These are phyloP conservation scores for Sporothrix pallida DNA, from an alignment of 2,329 filamentous ascomycete genomes.

Conservation along the genomic window DNA sequence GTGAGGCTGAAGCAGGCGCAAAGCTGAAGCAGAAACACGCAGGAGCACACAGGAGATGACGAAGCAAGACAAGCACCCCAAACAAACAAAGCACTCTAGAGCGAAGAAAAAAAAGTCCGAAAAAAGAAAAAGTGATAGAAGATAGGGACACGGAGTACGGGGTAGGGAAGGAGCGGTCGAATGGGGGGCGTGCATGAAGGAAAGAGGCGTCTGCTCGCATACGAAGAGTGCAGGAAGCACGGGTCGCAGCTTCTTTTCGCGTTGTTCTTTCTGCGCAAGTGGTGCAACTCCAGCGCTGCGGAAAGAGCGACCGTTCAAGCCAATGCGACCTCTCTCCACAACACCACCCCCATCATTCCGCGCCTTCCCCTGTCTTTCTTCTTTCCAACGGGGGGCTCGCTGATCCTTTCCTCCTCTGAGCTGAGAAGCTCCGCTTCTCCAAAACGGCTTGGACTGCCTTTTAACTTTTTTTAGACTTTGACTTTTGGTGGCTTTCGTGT, in stretches of 20 bases:
- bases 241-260: neutral
- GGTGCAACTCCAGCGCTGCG: neutral
- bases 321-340: slow-evolving; percentile 23
- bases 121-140: neutral
- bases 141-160: slow-evolving; percentile 7
- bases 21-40: neutral
- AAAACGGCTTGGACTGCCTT: neutral
- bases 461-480: neutral
- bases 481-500: neutral
- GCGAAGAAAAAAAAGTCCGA: neutral
- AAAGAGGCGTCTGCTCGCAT: neutral
- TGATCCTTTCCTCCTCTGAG: neutral
- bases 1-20: too few species aligned
- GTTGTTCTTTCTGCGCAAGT: neutral
- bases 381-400: neutral
- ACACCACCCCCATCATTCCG: neutral
- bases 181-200: neutral
- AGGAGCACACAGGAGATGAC: neutral
- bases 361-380: too few species aligned
- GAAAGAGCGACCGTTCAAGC: slow-evolving; percentile 9
- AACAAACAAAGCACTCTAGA: neutral
- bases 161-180: neutral
- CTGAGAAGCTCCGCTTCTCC: neutral
- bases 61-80: neutral
- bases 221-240: neutral